These are phyloP conservation scores for Pyrrhoderma noxium DNA, from an alignment of 1,284 basidiomycete genomes.

Conservation along the genomic window DNA sequence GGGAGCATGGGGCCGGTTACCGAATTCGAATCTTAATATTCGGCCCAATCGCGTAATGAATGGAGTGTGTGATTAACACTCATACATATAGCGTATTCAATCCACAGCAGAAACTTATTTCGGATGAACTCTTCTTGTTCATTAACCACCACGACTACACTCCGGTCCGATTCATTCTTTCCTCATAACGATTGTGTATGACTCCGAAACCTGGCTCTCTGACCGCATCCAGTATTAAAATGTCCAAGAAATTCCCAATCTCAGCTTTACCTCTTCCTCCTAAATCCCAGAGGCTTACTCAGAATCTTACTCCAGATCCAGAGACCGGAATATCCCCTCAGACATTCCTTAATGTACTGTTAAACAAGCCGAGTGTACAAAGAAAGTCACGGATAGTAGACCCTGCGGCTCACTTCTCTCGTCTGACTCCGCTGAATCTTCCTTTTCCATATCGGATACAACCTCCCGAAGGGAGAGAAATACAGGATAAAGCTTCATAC, in stretches of 20 bases:
- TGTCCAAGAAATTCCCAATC: slow-evolving; percentile 33
- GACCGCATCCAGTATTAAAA: slow-evolving; percentile 1
- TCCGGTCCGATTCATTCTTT: too few relatives aligned
- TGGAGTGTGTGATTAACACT: too few relatives aligned
- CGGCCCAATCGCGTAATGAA: slow-evolving; percentile 3
- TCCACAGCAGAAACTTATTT: too few relatives aligned
- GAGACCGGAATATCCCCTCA: slow-evolving; percentile 42
- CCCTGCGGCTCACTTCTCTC: slow-evolving; percentile 68
- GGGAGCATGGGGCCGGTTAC: background rate
- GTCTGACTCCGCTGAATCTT: slow-evolving; percentile 75
- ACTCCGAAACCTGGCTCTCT: background rate
- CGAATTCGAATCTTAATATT: too few relatives aligned
- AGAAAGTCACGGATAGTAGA: slow-evolving; percentile 60
- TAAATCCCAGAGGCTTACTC: slow-evolving; percentile 49
- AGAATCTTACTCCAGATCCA: slow-evolving; percentile 66
- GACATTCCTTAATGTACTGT: slow-evolving; percentile 45
- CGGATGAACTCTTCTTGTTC: background rate
- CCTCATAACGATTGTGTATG: too few relatives aligned
- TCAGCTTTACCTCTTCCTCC: slow-evolving; percentile 63
- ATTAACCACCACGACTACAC: background rate
- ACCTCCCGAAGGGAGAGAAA: slow-evolving; percentile 39
- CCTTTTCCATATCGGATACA: slow-evolving; percentile 81
- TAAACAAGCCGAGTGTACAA: slow-evolving; percentile 58
- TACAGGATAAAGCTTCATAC: slow-evolving; percentile 51
- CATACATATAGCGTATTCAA: too few relatives aligned